phyloP scores from a whole-genome alignment of 768 basidiomycete species.

The Suillus fuscotomentosus region DNA sequence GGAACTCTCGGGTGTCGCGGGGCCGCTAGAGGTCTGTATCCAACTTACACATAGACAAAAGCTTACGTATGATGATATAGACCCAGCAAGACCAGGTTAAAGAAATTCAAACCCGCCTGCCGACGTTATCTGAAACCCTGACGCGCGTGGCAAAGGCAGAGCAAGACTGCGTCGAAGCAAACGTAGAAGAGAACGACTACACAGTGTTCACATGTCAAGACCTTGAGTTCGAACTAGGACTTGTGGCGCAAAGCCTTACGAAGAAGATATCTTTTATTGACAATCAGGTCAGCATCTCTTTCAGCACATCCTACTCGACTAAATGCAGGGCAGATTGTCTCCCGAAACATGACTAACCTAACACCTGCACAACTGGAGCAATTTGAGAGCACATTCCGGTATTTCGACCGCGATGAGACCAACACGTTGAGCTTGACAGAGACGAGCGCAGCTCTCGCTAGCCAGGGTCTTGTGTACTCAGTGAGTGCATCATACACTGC shows the following conservation, averaged over 20 bases:
- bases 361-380: slow-evolving; percentile 96
- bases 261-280: slow-evolving; percentile 97
- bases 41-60: slow-evolving; percentile 10
- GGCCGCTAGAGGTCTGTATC: slow-evolving; percentile 64
- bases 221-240: slow-evolving; percentile 83
- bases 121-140: slow-evolving; percentile 58
- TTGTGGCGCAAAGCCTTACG: slow-evolving; percentile 74
- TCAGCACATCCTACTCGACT: neutral
- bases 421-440: slow-evolving; percentile 85
- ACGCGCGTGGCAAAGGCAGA: slow-evolving; percentile 62
- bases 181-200: slow-evolving; percentile 97
- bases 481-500: slow-evolving; percentile 35
- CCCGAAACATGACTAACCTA: slow-evolving; percentile 89
- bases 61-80: slow-evolving; percentile 33
- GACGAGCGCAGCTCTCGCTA: slow-evolving; percentile 92
- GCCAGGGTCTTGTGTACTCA: slow-evolving; percentile 90
- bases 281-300: slow-evolving; percentile 65
- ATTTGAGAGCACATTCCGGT: slow-evolving; percentile 95
- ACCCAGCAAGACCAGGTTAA: slow-evolving; percentile 71
- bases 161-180: slow-evolving; percentile 76
- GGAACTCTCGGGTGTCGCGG: slow-evolving; percentile 73
- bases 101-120: slow-evolving; percentile 65
- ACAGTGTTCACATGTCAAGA: slow-evolving; percentile 89
- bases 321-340: slow-evolving; percentile 66
- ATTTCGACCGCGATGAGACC: slow-evolving; percentile 92